These are phyloP conservation scores for Plasmodium inui DNA, from an alignment of 169 alveolate species.

Conservation along the genomic window DNA sequence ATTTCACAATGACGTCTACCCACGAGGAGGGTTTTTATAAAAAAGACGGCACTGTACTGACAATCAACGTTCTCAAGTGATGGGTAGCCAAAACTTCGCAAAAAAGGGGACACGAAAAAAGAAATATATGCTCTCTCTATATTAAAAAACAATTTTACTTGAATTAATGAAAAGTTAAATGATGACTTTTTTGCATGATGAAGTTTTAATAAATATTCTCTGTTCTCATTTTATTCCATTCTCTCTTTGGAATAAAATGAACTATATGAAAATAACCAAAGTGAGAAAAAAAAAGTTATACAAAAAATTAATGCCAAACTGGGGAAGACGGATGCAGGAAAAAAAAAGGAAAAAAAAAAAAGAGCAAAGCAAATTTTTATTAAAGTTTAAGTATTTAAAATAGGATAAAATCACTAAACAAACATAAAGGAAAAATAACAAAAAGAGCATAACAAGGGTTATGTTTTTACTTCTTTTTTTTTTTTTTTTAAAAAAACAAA, in stretches of 20 bases:
- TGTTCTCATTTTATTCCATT: background rate
- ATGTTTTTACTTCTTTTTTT: background rate
- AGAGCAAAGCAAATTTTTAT: background rate
- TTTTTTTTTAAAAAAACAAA: conserved; percentile 18
- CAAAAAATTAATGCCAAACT: conserved; percentile 20
- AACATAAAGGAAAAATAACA: background rate
- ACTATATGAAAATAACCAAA: background rate
- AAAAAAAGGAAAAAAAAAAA: conserved; percentile 1
- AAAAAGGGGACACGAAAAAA: background rate
- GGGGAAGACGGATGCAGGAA: background rate
- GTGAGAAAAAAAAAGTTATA: background rate
- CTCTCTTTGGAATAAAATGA: background rate
- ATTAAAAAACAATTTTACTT: background rate
- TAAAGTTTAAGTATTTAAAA: conserved; percentile 15
- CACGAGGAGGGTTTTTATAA: background rate
- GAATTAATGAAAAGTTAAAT: background rate
- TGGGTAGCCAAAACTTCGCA: background rate
- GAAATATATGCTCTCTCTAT: background rate
- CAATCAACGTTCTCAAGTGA: background rate
- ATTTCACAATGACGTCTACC: background rate
- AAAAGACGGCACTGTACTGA: background rate
- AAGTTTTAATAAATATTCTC: background rate
- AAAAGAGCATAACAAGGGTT: background rate
- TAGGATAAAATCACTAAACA: conserved; percentile 2
- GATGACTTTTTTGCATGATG: background rate